These are phyloP conservation scores for Ogataea wickerhamii DNA, from an alignment of 805 yeast species.

Conservation along the genomic window DNA sequence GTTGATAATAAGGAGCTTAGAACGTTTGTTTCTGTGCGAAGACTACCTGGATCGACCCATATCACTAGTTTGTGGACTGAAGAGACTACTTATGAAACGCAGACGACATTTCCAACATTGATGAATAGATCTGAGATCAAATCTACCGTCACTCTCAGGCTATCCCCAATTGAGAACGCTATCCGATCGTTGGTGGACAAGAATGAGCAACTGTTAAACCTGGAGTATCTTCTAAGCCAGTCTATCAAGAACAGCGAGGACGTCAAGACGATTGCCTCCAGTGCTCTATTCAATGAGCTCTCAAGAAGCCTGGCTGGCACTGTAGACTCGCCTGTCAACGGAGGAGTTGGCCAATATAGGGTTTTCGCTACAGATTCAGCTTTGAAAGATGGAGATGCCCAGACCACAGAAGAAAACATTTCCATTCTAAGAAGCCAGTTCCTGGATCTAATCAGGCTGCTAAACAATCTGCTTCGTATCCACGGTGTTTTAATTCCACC, in stretches of 20 bases:
- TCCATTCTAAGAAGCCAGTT: slow-evolving; percentile 46
- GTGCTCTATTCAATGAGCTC: slow-evolving; percentile 54
- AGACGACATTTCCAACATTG: slow-evolving; percentile 77
- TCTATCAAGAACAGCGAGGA: slow-evolving; percentile 42
- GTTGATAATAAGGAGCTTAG: slow-evolving; percentile 71
- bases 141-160: slow-evolving; percentile 41
- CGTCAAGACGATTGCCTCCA: slow-evolving; percentile 21
- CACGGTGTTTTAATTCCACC: slow-evolving; percentile 64
- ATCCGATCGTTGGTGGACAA: slow-evolving; percentile 60
- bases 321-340: slow-evolving; percentile 88
- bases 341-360: slow-evolving; percentile 84
- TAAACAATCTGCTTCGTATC: slow-evolving; percentile 61
- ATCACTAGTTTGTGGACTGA: slow-evolving; percentile 85
- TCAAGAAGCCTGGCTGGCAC: slow-evolving; percentile 78
- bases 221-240: slow-evolving; percentile 57
- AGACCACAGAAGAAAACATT: slow-evolving; percentile 22
- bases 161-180: slow-evolving; percentile 87
- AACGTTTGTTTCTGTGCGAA: slow-evolving; percentile 64
- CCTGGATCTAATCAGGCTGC: slow-evolving; percentile 61
- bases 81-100: slow-evolving; percentile 75
- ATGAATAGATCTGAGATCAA: slow-evolving; percentile 80
- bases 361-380: slow-evolving; percentile 47
- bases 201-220: slow-evolving; percentile 66
- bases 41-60: slow-evolving; percentile 68
- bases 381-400: slow-evolving; percentile 19